Conservation (phyloP, 305 asterid species). For the Fraxinus greggii region DNA sequence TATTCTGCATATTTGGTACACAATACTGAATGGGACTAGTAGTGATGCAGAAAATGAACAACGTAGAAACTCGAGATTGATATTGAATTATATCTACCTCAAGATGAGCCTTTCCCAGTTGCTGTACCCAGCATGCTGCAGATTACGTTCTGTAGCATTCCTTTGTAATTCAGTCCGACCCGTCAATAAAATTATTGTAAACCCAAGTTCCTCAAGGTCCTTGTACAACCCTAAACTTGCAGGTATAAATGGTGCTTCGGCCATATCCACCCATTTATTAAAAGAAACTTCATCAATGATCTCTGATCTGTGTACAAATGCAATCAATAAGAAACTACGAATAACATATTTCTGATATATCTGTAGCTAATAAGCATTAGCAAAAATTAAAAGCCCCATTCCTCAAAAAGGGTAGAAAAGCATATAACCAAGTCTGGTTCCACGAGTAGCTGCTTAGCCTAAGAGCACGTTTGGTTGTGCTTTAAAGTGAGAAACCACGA, state of each 20-base stretch:
- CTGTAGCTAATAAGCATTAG: background rate
- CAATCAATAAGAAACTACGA: background rate
- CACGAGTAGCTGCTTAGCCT: background rate
- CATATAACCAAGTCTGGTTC: background rate
- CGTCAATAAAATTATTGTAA: slow-evolving; percentile 51
- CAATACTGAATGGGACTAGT: background rate
- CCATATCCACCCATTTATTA: slow-evolving; percentile 57
- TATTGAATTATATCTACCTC: slow-evolving; percentile 42
- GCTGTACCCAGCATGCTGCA: slow-evolving; percentile 42
- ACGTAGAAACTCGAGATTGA: background rate
- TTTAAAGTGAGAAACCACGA: background rate
- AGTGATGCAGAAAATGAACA: background rate
- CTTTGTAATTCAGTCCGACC: slow-evolving; percentile 52
- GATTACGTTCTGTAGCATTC: slow-evolving; percentile 44
- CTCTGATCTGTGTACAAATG: slow-evolving; percentile 42
- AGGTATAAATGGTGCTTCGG: slow-evolving; percentile 58
- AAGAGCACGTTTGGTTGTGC: background rate
- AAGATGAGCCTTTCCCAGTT: slow-evolving; percentile 60
- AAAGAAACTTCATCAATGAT: slow-evolving; percentile 48
- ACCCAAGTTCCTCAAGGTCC: slow-evolving; percentile 43
- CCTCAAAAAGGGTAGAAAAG: background rate
- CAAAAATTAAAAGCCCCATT: background rate
- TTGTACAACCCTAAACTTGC: slow-evolving; percentile 50
- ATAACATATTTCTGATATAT: background rate
- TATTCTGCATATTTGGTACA: background rate